Conservation (phyloP, 805 yeast species). For the Saturnispora galanensis region DNA sequence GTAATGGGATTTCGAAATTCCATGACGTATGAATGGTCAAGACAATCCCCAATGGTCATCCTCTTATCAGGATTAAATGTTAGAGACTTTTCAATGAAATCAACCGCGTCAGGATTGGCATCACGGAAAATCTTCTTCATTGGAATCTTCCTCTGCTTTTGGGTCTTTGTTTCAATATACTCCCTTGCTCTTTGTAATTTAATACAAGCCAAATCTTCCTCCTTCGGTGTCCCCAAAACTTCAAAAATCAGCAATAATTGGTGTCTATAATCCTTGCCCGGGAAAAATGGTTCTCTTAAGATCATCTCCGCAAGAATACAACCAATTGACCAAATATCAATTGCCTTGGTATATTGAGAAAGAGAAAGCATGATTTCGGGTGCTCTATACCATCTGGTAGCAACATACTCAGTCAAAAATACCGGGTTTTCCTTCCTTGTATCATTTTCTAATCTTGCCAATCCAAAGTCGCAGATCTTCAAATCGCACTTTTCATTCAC, state of each 20-base stretch:
- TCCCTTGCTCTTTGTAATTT: conserved; percentile 70
- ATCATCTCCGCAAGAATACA: conserved; percentile 68
- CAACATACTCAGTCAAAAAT: conserved; percentile 69
- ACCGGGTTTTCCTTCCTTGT: conserved; percentile 22
- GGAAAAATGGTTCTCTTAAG: conserved; percentile 53
- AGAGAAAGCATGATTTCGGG: conserved; percentile 74
- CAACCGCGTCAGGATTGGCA: conserved; percentile 42
- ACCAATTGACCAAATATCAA: conserved; percentile 76
- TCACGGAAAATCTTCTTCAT: conserved; percentile 40
- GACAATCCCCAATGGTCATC: conserved; percentile 73
- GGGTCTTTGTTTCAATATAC: conserved; percentile 44
- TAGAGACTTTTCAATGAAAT: conserved; percentile 60
- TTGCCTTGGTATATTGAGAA: conserved; percentile 64
- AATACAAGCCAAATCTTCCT: conserved; percentile 64
- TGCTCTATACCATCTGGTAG: conserved; percentile 79
- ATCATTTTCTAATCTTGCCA: conserved; percentile 48
- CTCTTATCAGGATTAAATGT: conserved; percentile 76
- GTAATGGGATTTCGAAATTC: conserved; percentile 64
- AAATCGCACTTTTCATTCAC: conserved; percentile 64
- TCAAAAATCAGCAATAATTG: conserved; percentile 60
- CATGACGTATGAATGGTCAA: conserved; percentile 67
- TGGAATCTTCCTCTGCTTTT: conserved; percentile 45
- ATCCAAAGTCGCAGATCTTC: conserved; percentile 72
- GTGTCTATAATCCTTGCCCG: conserved; percentile 65
- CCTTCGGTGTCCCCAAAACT: conserved; percentile 61